Evolutionary conservation across 164 flowering plant species (phyloP).

Genomic region (Tinospora cordifolia): DNA sequence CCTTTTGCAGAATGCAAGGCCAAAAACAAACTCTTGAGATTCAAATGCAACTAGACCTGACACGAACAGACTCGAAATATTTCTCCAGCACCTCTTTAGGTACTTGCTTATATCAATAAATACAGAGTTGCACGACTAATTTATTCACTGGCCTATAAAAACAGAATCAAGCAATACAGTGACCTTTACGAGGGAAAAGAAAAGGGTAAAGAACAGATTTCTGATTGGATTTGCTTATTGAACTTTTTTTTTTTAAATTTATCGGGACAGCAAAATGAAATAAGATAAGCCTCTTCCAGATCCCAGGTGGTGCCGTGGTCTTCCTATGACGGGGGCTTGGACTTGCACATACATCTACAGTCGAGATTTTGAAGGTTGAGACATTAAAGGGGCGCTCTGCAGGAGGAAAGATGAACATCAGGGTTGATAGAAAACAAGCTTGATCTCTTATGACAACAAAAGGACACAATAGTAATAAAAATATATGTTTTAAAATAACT

Average conservation of each 20-base stretch:
- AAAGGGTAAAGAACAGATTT: not conserved
- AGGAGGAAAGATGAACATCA: conserved; percentile 3
- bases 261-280: not conserved
- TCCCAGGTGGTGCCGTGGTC: not conserved
- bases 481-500: too few relatives aligned
- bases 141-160: not conserved
- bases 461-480: too few relatives aligned
- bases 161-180: not conserved
- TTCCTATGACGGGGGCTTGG: not conserved
- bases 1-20: not conserved
- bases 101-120: not conserved
- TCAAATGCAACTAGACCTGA: not conserved
- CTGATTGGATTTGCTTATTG: not conserved
- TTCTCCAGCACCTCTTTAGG: not conserved
- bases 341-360: conserved; percentile 24
- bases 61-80: not conserved
- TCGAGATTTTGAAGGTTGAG: conserved; percentile 45
- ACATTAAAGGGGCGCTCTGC: conserved; percentile 63
- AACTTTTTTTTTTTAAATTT: not conserved
- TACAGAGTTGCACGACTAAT: not conserved
- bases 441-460: not conserved
- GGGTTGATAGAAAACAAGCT: not conserved
- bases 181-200: not conserved
- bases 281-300: not conserved
- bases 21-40: not conserved